Base-by-base conservation (phyloP, 768 basidiomycete species). In the Hericium erinaceus region DNA sequence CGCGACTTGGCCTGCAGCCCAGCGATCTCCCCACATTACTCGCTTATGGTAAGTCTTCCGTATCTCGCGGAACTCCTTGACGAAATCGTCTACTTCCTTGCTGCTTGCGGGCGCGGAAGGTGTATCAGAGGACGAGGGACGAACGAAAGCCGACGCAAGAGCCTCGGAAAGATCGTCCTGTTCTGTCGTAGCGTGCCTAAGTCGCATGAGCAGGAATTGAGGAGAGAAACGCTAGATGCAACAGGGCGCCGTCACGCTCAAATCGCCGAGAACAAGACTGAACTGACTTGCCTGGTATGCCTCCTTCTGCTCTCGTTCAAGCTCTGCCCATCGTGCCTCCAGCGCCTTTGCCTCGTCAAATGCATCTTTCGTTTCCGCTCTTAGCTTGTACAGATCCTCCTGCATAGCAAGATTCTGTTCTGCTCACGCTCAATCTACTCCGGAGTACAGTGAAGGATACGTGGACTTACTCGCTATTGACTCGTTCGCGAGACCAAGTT, bases 31-130 rank as follows among this genome's bases (percentile, higher is more conserved):
- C 89, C 92, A 97, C 68, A 95, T 85, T 2, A 84, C 85, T 16
- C 95, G 78, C 71, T 95, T 97, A 69, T 98, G 95, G 70, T 93
- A 98, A n/a, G 79, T 77, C 72, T 92, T 95, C 62, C 95, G 74
- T 41, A 84, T 69, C 54, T 93, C 92, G 66, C 87, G 91, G 74
- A 95, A 97, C 64, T 92, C 84, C 64, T 77, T 84, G 54, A 97
- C 81, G 62, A 98, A 98, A 48, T 87, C 83, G 58, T 97, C 94
- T 22, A 94, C 80, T 38, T 89, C 89, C 62, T 75, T 75, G 41
- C 68, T 67, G 33, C 74, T 69, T 9, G 64, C 38, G 7, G 52
- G 39, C 0, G 58, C 54, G 12, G 60, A 54, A 13, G 65, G 50
- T 2, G 57, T 57, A 33, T 61, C 63, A 18, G 71, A 61, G 18